phyloP scores from a whole-genome alignment of 257 asterid genomes.

The Coffea canephora region DNA sequence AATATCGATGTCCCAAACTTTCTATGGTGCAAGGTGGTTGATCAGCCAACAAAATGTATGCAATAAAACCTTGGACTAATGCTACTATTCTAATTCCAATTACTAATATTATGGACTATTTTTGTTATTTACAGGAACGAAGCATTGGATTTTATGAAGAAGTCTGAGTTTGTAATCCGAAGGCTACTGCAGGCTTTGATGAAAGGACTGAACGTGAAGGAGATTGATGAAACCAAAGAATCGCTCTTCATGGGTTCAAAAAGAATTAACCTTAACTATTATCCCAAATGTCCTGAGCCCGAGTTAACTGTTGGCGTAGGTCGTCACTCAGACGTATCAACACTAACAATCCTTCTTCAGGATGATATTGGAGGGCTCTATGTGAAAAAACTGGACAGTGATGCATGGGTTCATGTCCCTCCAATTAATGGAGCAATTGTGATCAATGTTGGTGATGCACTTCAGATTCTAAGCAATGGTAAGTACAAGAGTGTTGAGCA shows the following conservation, averaged over 20 bases:
- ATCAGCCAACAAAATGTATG: too few species aligned
- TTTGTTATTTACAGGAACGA: conserved; percentile 19
- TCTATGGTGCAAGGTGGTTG: too few species aligned
- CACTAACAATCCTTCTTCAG: conserved; percentile 33
- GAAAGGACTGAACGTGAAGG: conserved; percentile 19
- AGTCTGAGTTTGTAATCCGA: conserved; percentile 18
- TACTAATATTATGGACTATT: too few species aligned
- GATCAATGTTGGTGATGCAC: conserved; percentile 35
- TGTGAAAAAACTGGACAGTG: conserved; percentile 18
- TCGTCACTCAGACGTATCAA: conserved; percentile 35
- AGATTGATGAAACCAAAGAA: conserved; percentile 24
- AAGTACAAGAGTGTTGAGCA: conserved; percentile 37
- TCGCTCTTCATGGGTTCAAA: conserved; percentile 31
- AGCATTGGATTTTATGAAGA: conserved; percentile 21
- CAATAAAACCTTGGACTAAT: too few species aligned
- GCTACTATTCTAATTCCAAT: too few species aligned
- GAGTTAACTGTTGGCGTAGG: conserved; percentile 32
- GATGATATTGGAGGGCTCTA: conserved; percentile 35
- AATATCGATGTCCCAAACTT: too few species aligned
- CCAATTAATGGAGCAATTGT: conserved; percentile 31
- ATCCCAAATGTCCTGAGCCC: conserved; percentile 38
- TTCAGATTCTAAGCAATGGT: conserved; percentile 31
- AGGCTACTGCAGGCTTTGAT: conserved; percentile 24
- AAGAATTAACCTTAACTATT: conserved; percentile 29
- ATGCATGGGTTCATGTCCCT: conserved; percentile 29